Percentiles rank a stretch among this genome's conserved stretches.
Conservation (phyloP, 352 stramenopile species). For the Pythium coloratum region DNA sequence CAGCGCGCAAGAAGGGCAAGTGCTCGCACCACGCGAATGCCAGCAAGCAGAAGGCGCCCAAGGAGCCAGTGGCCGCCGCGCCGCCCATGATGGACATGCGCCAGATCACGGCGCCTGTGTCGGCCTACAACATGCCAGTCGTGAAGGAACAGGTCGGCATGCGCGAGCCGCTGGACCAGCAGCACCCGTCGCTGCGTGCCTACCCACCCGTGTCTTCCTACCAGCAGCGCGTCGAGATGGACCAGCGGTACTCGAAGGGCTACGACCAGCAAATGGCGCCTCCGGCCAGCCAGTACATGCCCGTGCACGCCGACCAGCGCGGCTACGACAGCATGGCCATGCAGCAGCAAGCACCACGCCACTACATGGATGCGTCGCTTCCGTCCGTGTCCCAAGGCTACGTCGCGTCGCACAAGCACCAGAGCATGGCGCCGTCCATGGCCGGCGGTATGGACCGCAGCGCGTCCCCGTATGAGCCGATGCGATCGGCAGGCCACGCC, state of each 20-base stretch:
- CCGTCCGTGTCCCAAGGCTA: constrained; percentile 58
- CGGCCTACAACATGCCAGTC: constrained; percentile 37
- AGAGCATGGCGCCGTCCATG: constrained; percentile 19
- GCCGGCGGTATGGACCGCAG: constrained; percentile 39
- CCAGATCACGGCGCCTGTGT: constrained; percentile 68
- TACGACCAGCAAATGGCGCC: constrained; percentile 44
- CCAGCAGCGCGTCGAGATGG: constrained; percentile 57
- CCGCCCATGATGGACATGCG: constrained; percentile 85
- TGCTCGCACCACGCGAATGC: constrained; percentile 86
- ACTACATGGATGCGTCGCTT: constrained; percentile 61
- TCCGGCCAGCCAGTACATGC: constrained; percentile 58
- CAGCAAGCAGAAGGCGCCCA: constrained; percentile 64
- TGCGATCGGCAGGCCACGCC: constrained; percentile 2
- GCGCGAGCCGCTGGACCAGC: constrained; percentile 42
- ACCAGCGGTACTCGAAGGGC: constrained; percentile 70
- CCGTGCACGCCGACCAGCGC: constrained; percentile 72
- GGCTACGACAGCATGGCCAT: constrained; percentile 75
- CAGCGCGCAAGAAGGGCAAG: constrained; percentile 83
- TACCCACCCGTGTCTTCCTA: constrained; percentile 44
- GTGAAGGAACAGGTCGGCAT: constrained; percentile 37
- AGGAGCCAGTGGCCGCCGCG: constrained; percentile 29
- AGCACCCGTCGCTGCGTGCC: constrained; percentile 38
- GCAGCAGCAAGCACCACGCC: constrained; percentile 36
- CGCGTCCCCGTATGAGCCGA: constrained; percentile 30
- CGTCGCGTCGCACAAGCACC: constrained; percentile 33